phyloP scores from a whole-genome alignment of 495 filamentous ascomycete species.

The Pyrenopolyporus hunteri region DNA sequence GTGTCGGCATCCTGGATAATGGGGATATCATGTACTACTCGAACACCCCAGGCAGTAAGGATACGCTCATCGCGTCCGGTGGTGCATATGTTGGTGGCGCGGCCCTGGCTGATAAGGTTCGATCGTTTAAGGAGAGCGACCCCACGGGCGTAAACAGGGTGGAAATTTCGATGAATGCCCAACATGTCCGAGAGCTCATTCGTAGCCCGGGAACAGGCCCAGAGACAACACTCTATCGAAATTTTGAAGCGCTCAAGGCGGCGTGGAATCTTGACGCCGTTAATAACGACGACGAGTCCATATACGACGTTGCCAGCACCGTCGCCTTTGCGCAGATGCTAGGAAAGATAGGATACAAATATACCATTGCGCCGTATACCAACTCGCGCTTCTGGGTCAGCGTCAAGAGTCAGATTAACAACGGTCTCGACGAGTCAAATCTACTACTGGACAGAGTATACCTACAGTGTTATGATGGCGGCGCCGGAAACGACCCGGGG shows the following conservation, averaged over 20 bases:
- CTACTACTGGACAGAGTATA: constrained; percentile 48
- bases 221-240: constrained; percentile 43
- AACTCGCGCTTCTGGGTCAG: constrained; percentile 44
- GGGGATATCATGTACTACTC: constrained; percentile 56
- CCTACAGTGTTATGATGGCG: constrained; percentile 52
- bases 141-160: constrained; percentile 41
- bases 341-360: constrained; percentile 45
- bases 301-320: constrained; percentile 50
- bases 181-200: constrained; percentile 47
- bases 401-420: constrained; percentile 42
- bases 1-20: constrained; percentile 48
- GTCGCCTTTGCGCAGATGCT: constrained; percentile 50
- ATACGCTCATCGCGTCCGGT: constrained; percentile 43
- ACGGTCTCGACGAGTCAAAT: constrained; percentile 30
- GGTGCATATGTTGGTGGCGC: constrained; percentile 48
- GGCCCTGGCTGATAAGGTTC: constrained; percentile 47
- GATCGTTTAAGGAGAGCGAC: constrained; percentile 46
- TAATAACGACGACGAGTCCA: constrained; percentile 53
- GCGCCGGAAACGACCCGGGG: constrained; percentile 46
- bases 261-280: constrained; percentile 53
- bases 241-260: constrained; percentile 45
- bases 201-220: constrained; percentile 42
- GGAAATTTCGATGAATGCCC: constrained; percentile 53
- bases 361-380: constrained; percentile 51
- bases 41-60: constrained; percentile 49